Evolutionary conservation across 2,329 filamentous ascomycete genomes (phyloP).

Genomic region (Zasmidium angulare): DNA sequence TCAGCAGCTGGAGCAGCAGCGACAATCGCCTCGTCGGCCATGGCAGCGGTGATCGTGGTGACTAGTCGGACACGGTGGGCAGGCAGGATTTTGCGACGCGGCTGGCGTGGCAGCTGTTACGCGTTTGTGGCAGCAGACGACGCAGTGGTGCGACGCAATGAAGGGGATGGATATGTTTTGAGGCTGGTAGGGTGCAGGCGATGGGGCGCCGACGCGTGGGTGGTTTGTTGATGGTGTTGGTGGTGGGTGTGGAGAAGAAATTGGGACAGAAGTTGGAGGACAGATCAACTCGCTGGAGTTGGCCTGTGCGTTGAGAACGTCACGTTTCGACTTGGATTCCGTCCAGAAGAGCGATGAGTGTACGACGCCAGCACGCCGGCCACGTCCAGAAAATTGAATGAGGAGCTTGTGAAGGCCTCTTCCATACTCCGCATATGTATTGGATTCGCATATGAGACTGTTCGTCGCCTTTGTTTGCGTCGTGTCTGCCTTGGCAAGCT

Average conservation of each 20-base stretch:
- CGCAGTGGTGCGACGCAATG: constrained; percentile 13
- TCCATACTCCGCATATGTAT: constrained; percentile 30
- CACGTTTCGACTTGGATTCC: constrained; percentile 3
- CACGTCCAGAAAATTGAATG: constrained; percentile 18
- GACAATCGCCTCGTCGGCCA: constrained; percentile 33
- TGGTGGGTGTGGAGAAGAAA: constrained; percentile 14
- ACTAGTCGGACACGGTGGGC: constrained; percentile 8
- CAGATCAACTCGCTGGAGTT: constrained; percentile 1
- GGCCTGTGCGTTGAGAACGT: constrained; percentile 1
- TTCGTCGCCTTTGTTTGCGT: constrained; percentile 11
- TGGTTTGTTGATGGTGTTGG: constrained; percentile 24
- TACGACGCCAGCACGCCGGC: constrained; percentile 4
- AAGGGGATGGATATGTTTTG: constrained; percentile 4
- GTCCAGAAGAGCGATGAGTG: constrained; percentile 10
- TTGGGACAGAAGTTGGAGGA: constrained; percentile 9
- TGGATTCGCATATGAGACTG: constrained; percentile 10
- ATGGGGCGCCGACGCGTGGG: constrained; percentile 21
- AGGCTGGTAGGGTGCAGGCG: constrained; percentile 14
- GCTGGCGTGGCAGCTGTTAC: constrained; percentile 17
- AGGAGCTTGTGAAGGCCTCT: constrained; percentile 25
- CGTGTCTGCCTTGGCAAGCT: constrained; percentile 14
- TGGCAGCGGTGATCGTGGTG: constrained; percentile 21
- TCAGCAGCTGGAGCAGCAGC: constrained; percentile 27
- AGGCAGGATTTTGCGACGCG: constrained; percentile 27
- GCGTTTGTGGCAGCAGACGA: constrained; percentile 15